Percentiles rank a stretch among this genome's conserved stretches.
These are phyloP conservation scores for Chrysosporium queenslandicum DNA, from an alignment of 2,329 filamentous ascomycete species.

Conservation along the genomic window DNA sequence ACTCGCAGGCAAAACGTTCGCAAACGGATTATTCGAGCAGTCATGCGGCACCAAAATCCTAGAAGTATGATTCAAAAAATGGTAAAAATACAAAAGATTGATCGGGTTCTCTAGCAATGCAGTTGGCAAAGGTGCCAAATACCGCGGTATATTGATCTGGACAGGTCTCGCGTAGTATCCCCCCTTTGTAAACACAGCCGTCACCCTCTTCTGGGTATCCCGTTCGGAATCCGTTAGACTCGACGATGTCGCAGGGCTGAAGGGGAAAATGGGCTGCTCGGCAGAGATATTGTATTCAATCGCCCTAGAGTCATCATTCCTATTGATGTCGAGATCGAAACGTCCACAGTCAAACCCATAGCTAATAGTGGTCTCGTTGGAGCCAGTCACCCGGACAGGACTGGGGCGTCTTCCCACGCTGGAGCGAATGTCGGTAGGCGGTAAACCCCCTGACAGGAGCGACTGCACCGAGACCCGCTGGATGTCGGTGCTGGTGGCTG, in stretches of 20 bases:
- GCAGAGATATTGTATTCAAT: slow-evolving; percentile 33
- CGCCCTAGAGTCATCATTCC: slow-evolving; percentile 59
- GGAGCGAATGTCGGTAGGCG: not conserved
- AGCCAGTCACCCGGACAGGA: not conserved
- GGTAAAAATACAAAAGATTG: slow-evolving; percentile 66
- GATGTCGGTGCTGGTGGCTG: slow-evolving; percentile 31
- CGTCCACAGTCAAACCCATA: slow-evolving; percentile 65
- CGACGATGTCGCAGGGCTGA: slow-evolving; percentile 16
- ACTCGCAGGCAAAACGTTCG: slow-evolving; percentile 53
- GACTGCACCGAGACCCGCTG: slow-evolving; percentile 56
- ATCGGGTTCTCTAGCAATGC: slow-evolving; percentile 61
- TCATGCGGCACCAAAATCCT: slow-evolving; percentile 54
- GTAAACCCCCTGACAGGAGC: slow-evolving; percentile 40
- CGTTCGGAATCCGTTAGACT: slow-evolving; percentile 39
- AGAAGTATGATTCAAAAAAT: slow-evolving; percentile 71
- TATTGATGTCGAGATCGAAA: slow-evolving; percentile 58
- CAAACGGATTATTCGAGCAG: slow-evolving; percentile 51
- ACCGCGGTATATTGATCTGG: slow-evolving; percentile 51
- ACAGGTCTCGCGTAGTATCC: slow-evolving; percentile 64
- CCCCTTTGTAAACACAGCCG: slow-evolving; percentile 45
- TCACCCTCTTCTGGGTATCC: slow-evolving; percentile 40
- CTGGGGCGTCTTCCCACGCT: not conserved
- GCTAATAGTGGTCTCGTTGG: slow-evolving; percentile 28
- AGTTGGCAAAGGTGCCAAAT: slow-evolving; percentile 47
- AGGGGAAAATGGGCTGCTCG: slow-evolving; percentile 2